These are phyloP conservation scores for Jamesozyma piceae DNA, from an alignment of 805 yeast species.

Conservation along the genomic window DNA sequence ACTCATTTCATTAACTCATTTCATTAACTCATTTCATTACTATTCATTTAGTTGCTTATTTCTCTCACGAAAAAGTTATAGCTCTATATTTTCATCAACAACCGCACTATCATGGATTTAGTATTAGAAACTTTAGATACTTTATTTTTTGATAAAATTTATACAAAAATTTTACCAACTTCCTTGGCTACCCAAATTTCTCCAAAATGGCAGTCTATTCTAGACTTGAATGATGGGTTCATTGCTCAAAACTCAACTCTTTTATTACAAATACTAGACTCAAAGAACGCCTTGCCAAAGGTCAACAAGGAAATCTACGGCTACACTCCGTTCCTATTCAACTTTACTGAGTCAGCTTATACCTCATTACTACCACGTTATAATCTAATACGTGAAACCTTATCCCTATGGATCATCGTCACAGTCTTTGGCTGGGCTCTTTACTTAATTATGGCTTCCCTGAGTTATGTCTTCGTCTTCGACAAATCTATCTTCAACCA, in stretches of 20 bases:
- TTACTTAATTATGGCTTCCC: conserved; percentile 63
- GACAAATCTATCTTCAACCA: conserved; percentile 89
- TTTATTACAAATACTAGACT: conserved; percentile 12
- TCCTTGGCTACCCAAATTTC: conserved; percentile 35
- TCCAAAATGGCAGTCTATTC: conserved; percentile 13
- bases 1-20: too few relatives aligned
- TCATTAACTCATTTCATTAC: too few relatives aligned
- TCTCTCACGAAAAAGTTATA: too few relatives aligned
- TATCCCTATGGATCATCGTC: conserved; percentile 60
- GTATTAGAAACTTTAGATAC: conserved; percentile 75
- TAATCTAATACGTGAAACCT: conserved; percentile 58
- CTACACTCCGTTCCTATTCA: conserved; percentile 47
- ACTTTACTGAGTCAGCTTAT: conserved; percentile 46
- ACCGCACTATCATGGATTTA: conserved; percentile 88
- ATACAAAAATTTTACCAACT: conserved; percentile 60
- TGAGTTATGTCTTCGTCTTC: conserved; percentile 71
- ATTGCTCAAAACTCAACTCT: conserved; percentile 18
- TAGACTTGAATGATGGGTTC: conserved; percentile 18
- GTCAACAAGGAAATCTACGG: conserved; percentile 45
- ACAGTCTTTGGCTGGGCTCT: conserved; percentile 81
- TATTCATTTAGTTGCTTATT: too few relatives aligned
- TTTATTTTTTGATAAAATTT: conserved; percentile 61
- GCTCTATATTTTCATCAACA: too few relatives aligned
- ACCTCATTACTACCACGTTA: conserved; percentile 67
- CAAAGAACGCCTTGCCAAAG: conserved; percentile 12